Percentiles rank a stretch among this genome's conserved stretches.
These are phyloP conservation scores for Leishmania arabica DNA, from an alignment of 208 protist species.

Conservation along the genomic window DNA sequence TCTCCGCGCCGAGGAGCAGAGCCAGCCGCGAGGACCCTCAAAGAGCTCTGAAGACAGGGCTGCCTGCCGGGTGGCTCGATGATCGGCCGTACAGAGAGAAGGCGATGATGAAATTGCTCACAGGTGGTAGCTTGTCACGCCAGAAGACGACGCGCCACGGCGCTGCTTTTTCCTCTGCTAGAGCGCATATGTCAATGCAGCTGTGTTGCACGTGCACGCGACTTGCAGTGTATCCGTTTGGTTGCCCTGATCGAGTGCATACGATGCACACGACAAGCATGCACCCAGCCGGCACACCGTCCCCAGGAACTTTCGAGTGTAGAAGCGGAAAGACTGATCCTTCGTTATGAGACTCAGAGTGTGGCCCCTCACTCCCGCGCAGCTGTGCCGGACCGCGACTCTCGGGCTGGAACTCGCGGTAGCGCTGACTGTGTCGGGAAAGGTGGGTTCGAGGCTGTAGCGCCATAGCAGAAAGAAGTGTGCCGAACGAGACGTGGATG, in stretches of 20 bases:
- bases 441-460: background rate
- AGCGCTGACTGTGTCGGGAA: background rate
- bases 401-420: too few relatives aligned
- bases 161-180: background rate
- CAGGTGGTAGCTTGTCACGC: background rate
- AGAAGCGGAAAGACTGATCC: too few relatives aligned
- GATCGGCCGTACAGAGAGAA: too few relatives aligned
- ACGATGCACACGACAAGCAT: background rate
- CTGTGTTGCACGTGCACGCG: background rate
- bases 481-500: background rate
- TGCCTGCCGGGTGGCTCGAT: too few relatives aligned
- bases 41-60: too few relatives aligned
- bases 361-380: too few relatives aligned
- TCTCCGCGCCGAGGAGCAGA: background rate
- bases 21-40: background rate
- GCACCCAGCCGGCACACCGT: too few relatives aligned
- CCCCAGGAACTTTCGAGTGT: too few relatives aligned
- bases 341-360: background rate
- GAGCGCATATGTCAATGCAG: background rate
- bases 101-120: background rate
- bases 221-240: too few relatives aligned
- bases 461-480: background rate
- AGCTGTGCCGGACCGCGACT: background rate
- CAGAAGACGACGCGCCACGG: background rate
- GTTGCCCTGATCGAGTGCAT: background rate